phyloP scores from a whole-genome alignment of 805 yeast species.

The Lachancea meyersii region DNA sequence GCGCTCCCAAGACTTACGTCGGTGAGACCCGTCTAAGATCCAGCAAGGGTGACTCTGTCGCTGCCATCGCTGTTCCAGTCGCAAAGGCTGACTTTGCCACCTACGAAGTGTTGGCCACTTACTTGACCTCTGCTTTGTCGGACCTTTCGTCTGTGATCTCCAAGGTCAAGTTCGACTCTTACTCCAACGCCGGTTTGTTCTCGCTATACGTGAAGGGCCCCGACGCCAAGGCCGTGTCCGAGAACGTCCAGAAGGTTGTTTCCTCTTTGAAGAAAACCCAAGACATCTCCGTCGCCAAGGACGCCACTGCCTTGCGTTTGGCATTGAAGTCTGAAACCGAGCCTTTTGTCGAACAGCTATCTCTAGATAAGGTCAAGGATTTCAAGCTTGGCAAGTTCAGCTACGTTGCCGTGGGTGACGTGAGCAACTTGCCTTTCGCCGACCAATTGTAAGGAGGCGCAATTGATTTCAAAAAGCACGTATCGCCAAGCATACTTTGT shows the following conservation, averaged over 20 bases:
- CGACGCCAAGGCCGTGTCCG: slow-evolving; percentile 51
- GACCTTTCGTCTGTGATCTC: slow-evolving; percentile 49
- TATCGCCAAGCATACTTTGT: not conserved
- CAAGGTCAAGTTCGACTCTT: slow-evolving; percentile 49
- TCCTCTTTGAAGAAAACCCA: slow-evolving; percentile 45
- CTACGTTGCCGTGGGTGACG: slow-evolving; percentile 86
- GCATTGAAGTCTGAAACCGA: slow-evolving; percentile 39
- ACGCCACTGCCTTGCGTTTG: slow-evolving; percentile 41
- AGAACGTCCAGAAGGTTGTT: slow-evolving; percentile 56
- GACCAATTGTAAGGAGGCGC: slow-evolving; percentile 61
- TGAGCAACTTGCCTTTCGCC: slow-evolving; percentile 76
- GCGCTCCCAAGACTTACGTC: slow-evolving; percentile 40
- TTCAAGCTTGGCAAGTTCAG: slow-evolving; percentile 59
- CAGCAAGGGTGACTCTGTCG: slow-evolving; percentile 54
- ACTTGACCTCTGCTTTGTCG: slow-evolving; percentile 54
- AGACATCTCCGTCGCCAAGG: slow-evolving; percentile 54
- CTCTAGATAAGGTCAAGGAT: slow-evolving; percentile 36
- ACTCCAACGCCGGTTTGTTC: slow-evolving; percentile 78
- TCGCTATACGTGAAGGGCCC: slow-evolving; percentile 58
- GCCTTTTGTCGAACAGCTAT: slow-evolving; percentile 32
- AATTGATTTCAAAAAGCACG: too few species aligned
- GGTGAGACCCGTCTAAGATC: slow-evolving; percentile 70
- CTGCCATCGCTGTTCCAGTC: slow-evolving; percentile 78
- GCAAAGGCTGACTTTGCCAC: slow-evolving; percentile 55
- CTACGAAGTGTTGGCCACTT: slow-evolving; percentile 65